Base-by-base conservation (phyloP, 352 stramenopile species). In the Phytophthora ohioensis region DNA sequence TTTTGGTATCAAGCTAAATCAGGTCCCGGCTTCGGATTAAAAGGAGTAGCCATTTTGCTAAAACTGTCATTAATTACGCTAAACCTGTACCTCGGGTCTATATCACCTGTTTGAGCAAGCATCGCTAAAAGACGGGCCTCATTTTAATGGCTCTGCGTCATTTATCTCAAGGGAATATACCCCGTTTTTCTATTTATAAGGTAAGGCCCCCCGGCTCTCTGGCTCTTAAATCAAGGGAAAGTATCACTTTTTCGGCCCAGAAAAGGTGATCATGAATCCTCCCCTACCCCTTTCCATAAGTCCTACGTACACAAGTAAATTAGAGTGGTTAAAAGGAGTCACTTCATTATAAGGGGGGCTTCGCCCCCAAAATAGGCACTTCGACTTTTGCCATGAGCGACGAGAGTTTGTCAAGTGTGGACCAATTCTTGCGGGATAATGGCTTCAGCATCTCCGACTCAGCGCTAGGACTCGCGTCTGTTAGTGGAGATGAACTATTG, bases 351-450 rank as follows among this genome's bases (percentile, higher is more conserved):
- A 41, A 2, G 35, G 17, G 17, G 35, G 35, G 35, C 35, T 41
- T 11, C 35, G 35, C 35, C 35, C 35, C 35, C 0, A 21, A 27
- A 27, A 27, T 27, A 27, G 21, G 21, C 32, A 57, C 32, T 57
- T 57, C n/a, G 49, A 57, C 42, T 31, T 27, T 9, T 17, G 30
- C 52, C 13, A 79, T 76, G 79, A 48, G 78, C 54, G 57, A 81
- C 55, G 76, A 82, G 49, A 91, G 82, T 63, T 82, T 82, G 36
- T 91, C 82, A 7, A 95, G 84, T 55, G 84, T 95, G 57, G 88
- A 95, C 71, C 80, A 82, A 48, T 95, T 95, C 69, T 72, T 95
- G 11, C 83, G 81, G 43, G 84, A 95, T 45, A 89, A 95, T 63
- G 86, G 88, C 66, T 88, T 93, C 60, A 75, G 79, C 39, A 76